Base-by-base conservation (phyloP, 306 rosid genomes). In the Fagus crenata region DNA sequence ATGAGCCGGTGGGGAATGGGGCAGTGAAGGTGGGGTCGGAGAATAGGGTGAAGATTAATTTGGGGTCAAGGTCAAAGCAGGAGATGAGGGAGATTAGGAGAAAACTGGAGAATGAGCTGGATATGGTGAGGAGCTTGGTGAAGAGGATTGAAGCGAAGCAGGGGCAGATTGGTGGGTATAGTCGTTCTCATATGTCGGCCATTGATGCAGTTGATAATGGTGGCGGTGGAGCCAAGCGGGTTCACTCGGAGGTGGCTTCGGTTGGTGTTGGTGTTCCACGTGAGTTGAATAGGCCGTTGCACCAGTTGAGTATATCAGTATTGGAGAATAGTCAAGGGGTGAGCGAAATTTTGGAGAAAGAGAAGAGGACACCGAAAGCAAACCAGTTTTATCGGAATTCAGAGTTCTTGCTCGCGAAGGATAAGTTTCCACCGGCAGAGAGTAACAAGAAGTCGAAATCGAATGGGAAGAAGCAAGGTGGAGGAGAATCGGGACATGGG, bases 291-390 rank as follows among this genome's bases (percentile, higher is more conserved):
- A 84, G 96, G 85, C 92, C 96, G 79, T 80, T 85, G 85, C 88
- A 88, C 79, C 94, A 85, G 77, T 79, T 92, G 84, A 89, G 85
- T 80, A 32, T 94, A 67, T 81, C 96, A 1, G 70, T 90, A 77
- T 78, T 88, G 69, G 95, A 89, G 86, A 92, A 89, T 80, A 92
- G 89, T 81, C 93, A 82, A 2, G 92, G 89, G n/a, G 77, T 77
- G 60, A 36, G 81, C 88, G 97, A 89, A 74, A 84, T 22, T 81
- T 85, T 90, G 79, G 97, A 95, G 88, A 94, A 92, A 83, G 98
- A 94, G 80, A 94, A 94, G 89, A 89, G 98, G 75, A 94, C 90
- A 14, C 98, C 98, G 2, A 94, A 94, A 80, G 97, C 97, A 7
- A 94, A 94, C 84, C 97, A 89, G 71, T 94, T 94, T 75, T 95